Base-by-base conservation (phyloP, 2,329 filamentous ascomycete species). In the Colletotrichum caudatum region DNA sequence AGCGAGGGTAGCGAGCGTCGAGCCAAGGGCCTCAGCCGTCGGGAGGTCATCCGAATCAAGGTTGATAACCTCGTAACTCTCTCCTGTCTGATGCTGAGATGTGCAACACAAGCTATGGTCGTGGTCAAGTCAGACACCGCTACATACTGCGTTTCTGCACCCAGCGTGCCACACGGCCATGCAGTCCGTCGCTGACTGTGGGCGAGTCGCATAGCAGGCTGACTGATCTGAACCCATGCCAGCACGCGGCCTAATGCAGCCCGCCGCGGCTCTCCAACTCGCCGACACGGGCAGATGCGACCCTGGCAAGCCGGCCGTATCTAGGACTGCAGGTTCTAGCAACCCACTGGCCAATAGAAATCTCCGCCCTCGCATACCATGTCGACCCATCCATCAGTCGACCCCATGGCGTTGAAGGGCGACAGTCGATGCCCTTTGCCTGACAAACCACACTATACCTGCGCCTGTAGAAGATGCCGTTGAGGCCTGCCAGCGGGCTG, bases 161-260 rank as follows among this genome's bases (percentile, higher is more conserved):
- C 11, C 35, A 44, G 33, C 35, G 44, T 46, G 35, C 50, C 33
- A 29, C 9, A n/a, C 23, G 7, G 23, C 26, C 11, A 14, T 57
- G 20, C 26, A 37, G 41, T 16, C 26, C 29, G 44, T 61, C 41
- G 64, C 53, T 50, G 23, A 44, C 29, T 41, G 23, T 16, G 9
- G 18, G 53, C 29, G 35, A 23, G 23, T 41, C 23, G 33, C 62
- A 66, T 29, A 5, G 4, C n/a, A 16, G 18, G 26, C 14, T 12
- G 48, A 16, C 46, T 50, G 50, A 69, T 66, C 18, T 37, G 26
- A 57, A 26, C 54, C 62, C 62, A 62, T 66, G 48, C 18, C n/a
- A 26, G 3, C 37, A 35, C 44, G 12, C 60, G 66, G 61, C 18
- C 66, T 23, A 59, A 59, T 46, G 51, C 53, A 37, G 29, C 35